Percentiles rank a stretch among this genome's conserved stretches.
These are phyloP conservation scores for Schrenkiella parvula DNA, from an alignment of 345 rosid species.

Conservation along the genomic window DNA sequence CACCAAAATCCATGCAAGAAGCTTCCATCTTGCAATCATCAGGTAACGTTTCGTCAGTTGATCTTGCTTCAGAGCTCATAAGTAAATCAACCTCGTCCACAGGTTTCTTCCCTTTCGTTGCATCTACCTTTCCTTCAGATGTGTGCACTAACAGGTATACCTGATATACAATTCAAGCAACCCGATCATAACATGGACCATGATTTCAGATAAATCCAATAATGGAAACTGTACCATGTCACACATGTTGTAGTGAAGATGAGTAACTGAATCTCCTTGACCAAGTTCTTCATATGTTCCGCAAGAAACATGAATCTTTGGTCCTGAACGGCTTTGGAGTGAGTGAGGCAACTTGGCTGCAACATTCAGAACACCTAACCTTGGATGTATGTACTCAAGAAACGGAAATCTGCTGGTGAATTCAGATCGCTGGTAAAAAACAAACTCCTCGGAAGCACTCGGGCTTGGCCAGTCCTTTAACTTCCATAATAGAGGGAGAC, in stretches of 20 bases:
- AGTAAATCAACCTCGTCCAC: not conserved
- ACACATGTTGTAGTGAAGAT: slow-evolving; percentile 60
- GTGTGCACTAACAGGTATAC: not conserved
- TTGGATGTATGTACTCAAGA: slow-evolving; percentile 67
- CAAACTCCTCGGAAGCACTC: slow-evolving; percentile 68
- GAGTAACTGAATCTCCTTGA: slow-evolving; percentile 58
- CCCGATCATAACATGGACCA: too few species aligned
- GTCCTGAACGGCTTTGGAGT: slow-evolving; percentile 75
- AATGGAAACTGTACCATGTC: not conserved
- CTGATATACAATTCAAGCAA: too few species aligned
- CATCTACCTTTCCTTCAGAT: not conserved
- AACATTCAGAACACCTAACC: slow-evolving; percentile 73
- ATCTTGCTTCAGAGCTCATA: not conserved
- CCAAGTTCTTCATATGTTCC: slow-evolving; percentile 55
- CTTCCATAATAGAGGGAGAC: slow-evolving; percentile 51
- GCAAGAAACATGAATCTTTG: slow-evolving; percentile 66
- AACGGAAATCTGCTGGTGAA: slow-evolving; percentile 64
- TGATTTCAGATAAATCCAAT: too few species aligned
- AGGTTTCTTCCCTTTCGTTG: not conserved
- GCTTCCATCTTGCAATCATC: not conserved
- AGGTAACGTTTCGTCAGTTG: not conserved
- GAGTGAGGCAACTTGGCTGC: slow-evolving; percentile 81
- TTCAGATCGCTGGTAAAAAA: slow-evolving; percentile 62
- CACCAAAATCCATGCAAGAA: not conserved
- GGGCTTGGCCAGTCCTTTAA: slow-evolving; percentile 86